Evolutionary conservation across 345 rosid species (phyloP), one percentile per base, ranked within the genome.

Genomic region (Eucalyptus marginata): DNA sequence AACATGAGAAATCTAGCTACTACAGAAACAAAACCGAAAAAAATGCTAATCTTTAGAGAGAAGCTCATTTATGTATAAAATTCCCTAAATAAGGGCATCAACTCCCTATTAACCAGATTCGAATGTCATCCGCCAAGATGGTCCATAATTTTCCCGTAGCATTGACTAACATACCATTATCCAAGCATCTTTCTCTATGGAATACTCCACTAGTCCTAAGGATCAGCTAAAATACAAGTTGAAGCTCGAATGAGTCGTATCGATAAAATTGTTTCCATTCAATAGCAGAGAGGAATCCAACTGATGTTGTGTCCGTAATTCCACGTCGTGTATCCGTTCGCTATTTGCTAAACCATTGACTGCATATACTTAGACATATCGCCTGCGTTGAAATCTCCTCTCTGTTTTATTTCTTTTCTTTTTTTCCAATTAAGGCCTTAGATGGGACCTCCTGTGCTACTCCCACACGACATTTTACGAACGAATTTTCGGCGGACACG

Each of bases 321-420:
- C 1, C 25, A 27, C 1, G 7, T 59, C 66, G 4, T 59, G 24
- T 59, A 59, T 59, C 66, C 66, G 31, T 59, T 59, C 66, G 56
- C 56, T 4, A 24, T 22, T 56, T 9, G 6, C 62, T 20, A 56
- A 22, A 56, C 29, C 62, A 22, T 24, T 22, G 62, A 22, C 6
- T 24, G 1, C 13, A 56, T 56, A 24, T 24, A 4, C 62, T 24
- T 24, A 24, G 62, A 56, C 62, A 22, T 8, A 0, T 56, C 62
- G 29, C 62, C 62, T 22, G 29, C 5, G 62, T 56, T 24, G 62
- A 56, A 24, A 56, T 56, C 62, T 56, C 29, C 62, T 56, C 62
- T 56, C 62, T 56, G 6, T 22, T 2, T 56, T 36, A 36, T 36
- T 36, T 36, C 40, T 22, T 0, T 51, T 15, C 0, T 1, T 8